Conservation (phyloP, 1,284 basidiomycete genomes). For the Chalciporus sp. region DNA sequence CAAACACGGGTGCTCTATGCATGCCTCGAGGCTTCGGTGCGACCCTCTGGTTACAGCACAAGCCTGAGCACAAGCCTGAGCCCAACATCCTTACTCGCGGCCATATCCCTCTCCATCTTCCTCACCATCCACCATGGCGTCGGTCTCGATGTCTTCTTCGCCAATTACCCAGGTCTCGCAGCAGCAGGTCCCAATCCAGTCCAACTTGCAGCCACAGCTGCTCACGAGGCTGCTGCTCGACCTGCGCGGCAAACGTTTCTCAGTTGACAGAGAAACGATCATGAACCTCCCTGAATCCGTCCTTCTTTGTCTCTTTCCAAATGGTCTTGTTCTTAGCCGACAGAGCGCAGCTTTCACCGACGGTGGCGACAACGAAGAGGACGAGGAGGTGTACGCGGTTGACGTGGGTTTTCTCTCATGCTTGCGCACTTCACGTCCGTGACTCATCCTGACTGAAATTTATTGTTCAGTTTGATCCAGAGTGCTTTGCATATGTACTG, state of each 20-base stretch:
- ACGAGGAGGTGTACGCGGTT: slow-evolving; percentile 93
- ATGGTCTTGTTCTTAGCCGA: slow-evolving; percentile 91
- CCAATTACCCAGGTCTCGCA: slow-evolving; percentile 89
- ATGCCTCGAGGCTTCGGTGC: slow-evolving; percentile 35
- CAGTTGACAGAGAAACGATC: slow-evolving; percentile 96
- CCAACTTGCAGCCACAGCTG: slow-evolving; percentile 79
- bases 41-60: slow-evolving; percentile 21
- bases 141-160: slow-evolving; percentile 59
- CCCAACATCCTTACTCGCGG: slow-evolving; percentile 10
- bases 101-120: slow-evolving; percentile 15
- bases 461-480: slow-evolving; percentile 85
- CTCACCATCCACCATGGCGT: slow-evolving; percentile 43
- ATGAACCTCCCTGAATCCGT: slow-evolving; percentile 99
- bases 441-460: slow-evolving; percentile 8
- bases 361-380: slow-evolving; percentile 79
- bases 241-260: slow-evolving; percentile 88
- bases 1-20: slow-evolving; percentile 32
- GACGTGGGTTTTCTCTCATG: slow-evolving; percentile 68
- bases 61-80: slow-evolving; percentile 10
- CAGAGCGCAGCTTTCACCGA: slow-evolving; percentile 78
- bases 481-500: slow-evolving; percentile 93
- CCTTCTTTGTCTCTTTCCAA: slow-evolving; percentile 94
- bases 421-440: slow-evolving; percentile 1
- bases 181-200: slow-evolving; percentile 59
- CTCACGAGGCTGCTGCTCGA: slow-evolving; percentile 89